Evolutionary conservation across 352 stramenopile genomes (phyloP).

Genomic region (Phytophthora sp.): DNA sequence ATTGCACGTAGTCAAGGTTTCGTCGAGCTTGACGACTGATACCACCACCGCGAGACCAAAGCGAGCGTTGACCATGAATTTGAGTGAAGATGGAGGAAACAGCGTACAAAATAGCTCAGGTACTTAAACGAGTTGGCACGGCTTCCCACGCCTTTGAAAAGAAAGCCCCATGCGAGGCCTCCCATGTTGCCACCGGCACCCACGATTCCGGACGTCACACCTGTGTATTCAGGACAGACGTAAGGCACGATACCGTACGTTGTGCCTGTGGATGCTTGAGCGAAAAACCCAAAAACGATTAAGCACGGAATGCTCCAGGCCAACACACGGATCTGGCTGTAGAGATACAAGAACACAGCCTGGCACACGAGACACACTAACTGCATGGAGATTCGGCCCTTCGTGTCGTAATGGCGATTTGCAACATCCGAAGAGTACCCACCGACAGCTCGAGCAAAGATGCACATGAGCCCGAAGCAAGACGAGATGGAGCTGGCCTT

Average conservation of each 20-base stretch:
- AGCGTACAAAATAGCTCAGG: too few relatives aligned
- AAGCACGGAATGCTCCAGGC: conserved; percentile 73
- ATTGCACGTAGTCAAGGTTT: too few relatives aligned
- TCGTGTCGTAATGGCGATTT: conserved; percentile 55
- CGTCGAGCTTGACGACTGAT: not conserved
- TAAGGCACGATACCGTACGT: conserved; percentile 72
- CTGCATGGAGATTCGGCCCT: conserved; percentile 63
- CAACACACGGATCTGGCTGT: conserved; percentile 57
- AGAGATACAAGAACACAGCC: conserved; percentile 80
- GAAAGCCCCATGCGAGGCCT: conserved; percentile 48
- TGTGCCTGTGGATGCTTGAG: conserved; percentile 44
- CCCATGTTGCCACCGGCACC: conserved; percentile 60
- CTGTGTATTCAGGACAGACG: conserved; percentile 44
- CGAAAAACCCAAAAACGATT: conserved; percentile 89
- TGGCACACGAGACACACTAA: conserved; percentile 73
- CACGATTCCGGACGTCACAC: conserved; percentile 54
- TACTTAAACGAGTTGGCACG: conserved; percentile 45
- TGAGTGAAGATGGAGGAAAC: conserved; percentile 8
- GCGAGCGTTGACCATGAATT: conserved; percentile 26
- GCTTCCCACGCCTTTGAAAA: conserved; percentile 49
- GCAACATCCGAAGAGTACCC: conserved; percentile 80
- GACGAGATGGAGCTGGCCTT: conserved; percentile 83
- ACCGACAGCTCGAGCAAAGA: conserved; percentile 89
- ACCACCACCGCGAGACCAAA: conserved; percentile 15
- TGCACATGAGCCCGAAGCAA: conserved; percentile 94